Evolutionary conservation across 139 green algal genomes (phyloP).

Genomic region (Eudorina sp.): DNA sequence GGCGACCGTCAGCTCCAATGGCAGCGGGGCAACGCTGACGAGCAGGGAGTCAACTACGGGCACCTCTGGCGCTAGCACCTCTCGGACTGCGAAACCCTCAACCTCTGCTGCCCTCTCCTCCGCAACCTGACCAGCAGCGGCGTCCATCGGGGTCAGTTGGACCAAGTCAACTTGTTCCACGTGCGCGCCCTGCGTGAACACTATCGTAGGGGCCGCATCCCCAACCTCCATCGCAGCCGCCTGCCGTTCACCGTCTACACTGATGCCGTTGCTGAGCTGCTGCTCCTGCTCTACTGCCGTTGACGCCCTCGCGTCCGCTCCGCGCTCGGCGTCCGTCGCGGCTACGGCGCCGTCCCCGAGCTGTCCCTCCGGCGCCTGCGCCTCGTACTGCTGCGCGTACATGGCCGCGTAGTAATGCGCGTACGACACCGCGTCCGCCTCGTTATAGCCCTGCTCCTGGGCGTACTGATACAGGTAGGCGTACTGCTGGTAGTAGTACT

Average conservation of each 20-base stretch:
- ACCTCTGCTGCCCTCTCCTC: background rate
- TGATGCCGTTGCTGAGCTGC: too few species aligned
- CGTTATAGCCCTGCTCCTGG: conserved; percentile 22
- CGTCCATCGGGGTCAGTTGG: too few species aligned
- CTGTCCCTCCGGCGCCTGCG: conserved; percentile 14
- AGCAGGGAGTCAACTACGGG: background rate
- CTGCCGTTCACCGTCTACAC: too few species aligned
- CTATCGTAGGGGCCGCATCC: too few species aligned
- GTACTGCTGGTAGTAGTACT: conserved; percentile 71
- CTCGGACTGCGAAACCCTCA: background rate
- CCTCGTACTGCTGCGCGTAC: conserved; percentile 37
- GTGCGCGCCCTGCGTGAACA: too few species aligned
- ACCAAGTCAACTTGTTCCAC: too few species aligned
- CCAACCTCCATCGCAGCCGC: too few species aligned
- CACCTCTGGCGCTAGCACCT: background rate
- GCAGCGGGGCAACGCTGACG: background rate
- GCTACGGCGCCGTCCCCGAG: background rate
- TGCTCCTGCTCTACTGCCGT: too few species aligned
- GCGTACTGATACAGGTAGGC: conserved; percentile 72
- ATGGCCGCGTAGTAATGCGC: conserved; percentile 34
- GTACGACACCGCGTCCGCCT: conserved; percentile 34
- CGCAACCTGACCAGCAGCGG: too few species aligned
- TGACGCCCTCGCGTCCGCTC: background rate
- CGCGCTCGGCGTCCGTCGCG: too few species aligned
- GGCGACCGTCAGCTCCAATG: background rate